Evolutionary conservation across 2,329 filamentous ascomycete species (phyloP), one percentile per base, ranked within the genome.

Genomic region (Apiospora rasikravindrae): DNA sequence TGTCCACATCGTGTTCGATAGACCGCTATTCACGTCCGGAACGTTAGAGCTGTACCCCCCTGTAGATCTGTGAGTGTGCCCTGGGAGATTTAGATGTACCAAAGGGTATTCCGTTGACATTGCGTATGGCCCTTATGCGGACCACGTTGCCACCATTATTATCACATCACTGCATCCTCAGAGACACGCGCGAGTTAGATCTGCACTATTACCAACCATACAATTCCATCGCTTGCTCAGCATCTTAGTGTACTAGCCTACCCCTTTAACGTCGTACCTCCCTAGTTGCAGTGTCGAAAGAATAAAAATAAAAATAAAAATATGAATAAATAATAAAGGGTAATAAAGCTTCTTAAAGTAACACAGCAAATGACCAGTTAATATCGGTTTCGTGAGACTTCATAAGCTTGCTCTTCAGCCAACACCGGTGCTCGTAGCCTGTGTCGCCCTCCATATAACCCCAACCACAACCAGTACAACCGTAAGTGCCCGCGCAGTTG

Each of bases 381-480:
- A 74, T 66, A 45, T 81, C 79, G 2, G 81, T 79, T 13, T 75
- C 73, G 64, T 82, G 81, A 3, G 79, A 71, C 66, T 73, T 75
- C 69, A 74, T 78, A 73, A 87, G 73, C 45, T 80, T 76, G 8
- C 78, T 78, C 77, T 87, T 87, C 71, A 87, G 73, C 81, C 82
- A 87, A 75, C 85, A 87, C 6, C 80, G 78, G 70, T 84, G 84
- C 70, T 82, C 78, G 49, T 78, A 77, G 1, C 81, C 81, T 14
- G 78, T 72, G 64, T 85, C 84, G n/a, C 83, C 82, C 0, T 81
- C 74, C 11, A 85, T 78, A 68, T 82, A 80, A 2, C 85, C 85
- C 85, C 85, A 87, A 13, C 84, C 83, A 68, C 81, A 84, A 6
- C 82, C 85, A 0, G 81, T 82, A 73, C 85, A 87, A 2, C 75